Base-by-base conservation (phyloP, 768 basidiomycete species). In the Strobilomyces dryophilus region DNA sequence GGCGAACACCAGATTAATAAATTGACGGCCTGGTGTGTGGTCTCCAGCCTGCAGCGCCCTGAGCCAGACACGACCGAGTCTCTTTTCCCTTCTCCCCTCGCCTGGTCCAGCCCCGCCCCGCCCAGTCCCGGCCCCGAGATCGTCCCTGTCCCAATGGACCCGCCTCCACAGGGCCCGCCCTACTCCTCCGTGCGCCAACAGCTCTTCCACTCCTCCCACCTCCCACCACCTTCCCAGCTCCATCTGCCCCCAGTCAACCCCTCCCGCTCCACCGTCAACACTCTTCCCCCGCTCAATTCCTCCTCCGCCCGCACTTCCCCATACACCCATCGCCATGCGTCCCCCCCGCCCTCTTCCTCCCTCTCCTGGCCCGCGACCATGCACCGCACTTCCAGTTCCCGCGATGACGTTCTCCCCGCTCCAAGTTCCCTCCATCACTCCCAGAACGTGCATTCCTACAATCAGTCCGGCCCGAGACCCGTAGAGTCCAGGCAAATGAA, bases 221-320 rank as follows among this genome's bases (percentile, higher is more conserved):
- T 76, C 26, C 76, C 76, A 0, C 76, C 74, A 0, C 76, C 76
- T 0, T 73, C 75, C 0, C 71, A 73, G 52, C 67, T 77, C 17
- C 74, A 73, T 47, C 67, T 73, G 14, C 65, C 73, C 3, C 72
- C 71, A 35, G 66, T 66, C 3, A 68, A 62, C 52, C 50, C 72
- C 18, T 63, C 70, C 21, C 68, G 74, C 56, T 68, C 71, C 2
- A 66, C 58, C 52, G 55, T 59, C 0, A 77, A 74, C 56, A 77
- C 75, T 56, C 66, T 76, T 0, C 75, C 77, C 0, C 75, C 76
- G 60, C 64, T 73, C 69, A 59, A 51, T 66, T 63, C 64, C 0
- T 53, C 59, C 45, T 67, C 68, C 21, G 34, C 62, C 41, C 66
- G 70, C 37, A 59, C 57, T 8, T 61, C 62, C 35, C 55, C 60